Conservation (phyloP, 2,329 filamentous ascomycete genomes). For the Metarhizium sp. region DNA sequence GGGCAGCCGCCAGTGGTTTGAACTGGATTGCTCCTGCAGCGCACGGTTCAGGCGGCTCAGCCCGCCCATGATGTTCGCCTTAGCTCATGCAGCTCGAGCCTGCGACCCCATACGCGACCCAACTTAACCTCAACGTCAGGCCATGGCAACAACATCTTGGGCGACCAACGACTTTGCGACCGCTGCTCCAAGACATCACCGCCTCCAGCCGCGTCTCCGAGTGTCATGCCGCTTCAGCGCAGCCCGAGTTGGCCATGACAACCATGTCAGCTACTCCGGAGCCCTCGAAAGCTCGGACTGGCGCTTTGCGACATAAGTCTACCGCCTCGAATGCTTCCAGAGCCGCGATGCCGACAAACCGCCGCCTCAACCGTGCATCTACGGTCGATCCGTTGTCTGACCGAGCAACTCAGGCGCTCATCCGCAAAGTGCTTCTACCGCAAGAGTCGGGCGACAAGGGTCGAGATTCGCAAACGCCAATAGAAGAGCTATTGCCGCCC, state of each 20-base stretch:
- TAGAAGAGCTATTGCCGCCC: constrained; percentile 78
- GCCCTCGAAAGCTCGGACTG: constrained; percentile 1
- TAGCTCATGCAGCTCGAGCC: constrained; percentile 7
- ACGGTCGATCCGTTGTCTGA: constrained; percentile 55
- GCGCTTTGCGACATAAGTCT: constrained; percentile 6
- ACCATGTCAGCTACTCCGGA: not conserved
- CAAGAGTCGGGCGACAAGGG: constrained; percentile 54
- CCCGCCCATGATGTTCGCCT: constrained; percentile 3
- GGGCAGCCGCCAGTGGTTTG: not conserved
- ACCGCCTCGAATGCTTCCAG: constrained; percentile 7
- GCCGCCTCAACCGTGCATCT: constrained; percentile 23
- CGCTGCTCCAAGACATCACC: too few species aligned
- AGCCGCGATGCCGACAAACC: constrained; percentile 15
- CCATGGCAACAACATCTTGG: not conserved
- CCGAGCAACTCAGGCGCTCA: constrained; percentile 68
- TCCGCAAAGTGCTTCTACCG: constrained; percentile 77
- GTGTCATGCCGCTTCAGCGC: not conserved
- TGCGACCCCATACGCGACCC: constrained; percentile 9
- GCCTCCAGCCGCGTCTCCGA: not conserved
- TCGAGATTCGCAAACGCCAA: constrained; percentile 38
- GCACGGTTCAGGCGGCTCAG: constrained; percentile 20
- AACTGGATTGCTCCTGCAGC: constrained; percentile 4
- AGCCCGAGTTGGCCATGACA: constrained; percentile 18
- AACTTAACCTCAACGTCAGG: constrained; percentile 11
- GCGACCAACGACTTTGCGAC: not conserved